Base-by-base conservation (phyloP, 2,329 filamentous ascomycete species). In the Beauveria australis region DNA sequence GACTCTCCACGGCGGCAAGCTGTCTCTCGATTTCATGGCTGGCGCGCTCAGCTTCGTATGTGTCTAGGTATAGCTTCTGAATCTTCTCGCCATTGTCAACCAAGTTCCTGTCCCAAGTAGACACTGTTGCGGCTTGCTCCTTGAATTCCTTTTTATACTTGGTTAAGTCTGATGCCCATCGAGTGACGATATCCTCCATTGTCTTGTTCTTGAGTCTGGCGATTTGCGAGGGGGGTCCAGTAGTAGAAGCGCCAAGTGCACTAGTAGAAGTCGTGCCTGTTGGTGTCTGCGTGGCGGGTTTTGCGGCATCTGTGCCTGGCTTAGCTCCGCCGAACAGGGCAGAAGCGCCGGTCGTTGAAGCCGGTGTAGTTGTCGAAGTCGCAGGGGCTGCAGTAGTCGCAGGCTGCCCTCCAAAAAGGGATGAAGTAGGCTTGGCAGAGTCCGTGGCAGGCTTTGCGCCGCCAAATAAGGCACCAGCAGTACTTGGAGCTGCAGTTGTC, bases 101-200 rank as follows among this genome's bases (percentile, higher is more conserved):
- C 16, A 99, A 81, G 72, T 92, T 85, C 61, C 91, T 86, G 73
- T 99, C 94, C 95, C 95, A 99, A 49, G 84, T 81, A 14, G 92
- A 89, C 16, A 97, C 91, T 65, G 92, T 89, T 63, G 87, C 83
- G 5, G 95, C 93, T 73, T 97, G 92, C 40, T 88, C 83, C 71
- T 95, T 92, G 78, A 97, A 99, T 62, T 96, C 91, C 73, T 96
- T 96, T 70, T 97, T 93, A 71, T 99, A 97, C 70, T 96, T 95
- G 58, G 92, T 89, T 54, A 99, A 79, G 70, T 97, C 94, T 0
- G 92, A 91, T 2, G 94, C 94, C 94, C 94, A 99, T 37, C 92
- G 87, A 4, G 91, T 97, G 66, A 99, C 92, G 65, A 99, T 97
- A 72, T 99, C 94, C 70, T 99, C 94, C 89, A 99, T 97, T 0